Percentiles rank a stretch among this genome's conserved stretches.
phyloP scores from a whole-genome alignment of 305 asterid genomes.

The Andrographis paniculata region DNA sequence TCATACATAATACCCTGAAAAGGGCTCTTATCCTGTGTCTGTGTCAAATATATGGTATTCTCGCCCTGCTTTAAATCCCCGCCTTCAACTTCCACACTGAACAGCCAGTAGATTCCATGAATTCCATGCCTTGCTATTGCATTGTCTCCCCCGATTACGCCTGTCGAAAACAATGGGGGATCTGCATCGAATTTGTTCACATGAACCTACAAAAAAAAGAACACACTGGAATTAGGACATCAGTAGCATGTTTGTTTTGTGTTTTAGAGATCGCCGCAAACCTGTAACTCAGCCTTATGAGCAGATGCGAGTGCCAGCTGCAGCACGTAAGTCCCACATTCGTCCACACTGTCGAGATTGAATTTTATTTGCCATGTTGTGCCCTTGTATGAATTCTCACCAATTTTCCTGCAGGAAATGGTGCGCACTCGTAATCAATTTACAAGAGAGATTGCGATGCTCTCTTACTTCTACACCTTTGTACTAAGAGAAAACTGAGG shows the following conservation, averaged over 20 bases:
- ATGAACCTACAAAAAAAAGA: conserved; percentile 31
- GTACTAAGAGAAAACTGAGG: no score
- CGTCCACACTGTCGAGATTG: conserved; percentile 24
- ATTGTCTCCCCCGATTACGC: conserved; percentile 42
- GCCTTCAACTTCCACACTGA: conserved; percentile 26
- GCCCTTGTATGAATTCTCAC: conserved; percentile 36
- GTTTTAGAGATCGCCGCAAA: conserved; percentile 13
- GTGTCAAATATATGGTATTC: conserved; percentile 44
- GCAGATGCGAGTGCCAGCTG: conserved; percentile 66
- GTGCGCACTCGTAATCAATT: no score
- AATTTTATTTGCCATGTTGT: conserved; percentile 75
- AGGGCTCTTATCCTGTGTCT: conserved; percentile 31
- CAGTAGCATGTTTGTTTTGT: background rate
- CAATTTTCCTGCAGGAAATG: conserved; percentile 43
- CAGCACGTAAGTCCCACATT: conserved; percentile 36
- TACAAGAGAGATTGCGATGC: no score
- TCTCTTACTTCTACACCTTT: no score
- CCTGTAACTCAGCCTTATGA: conserved; percentile 39
- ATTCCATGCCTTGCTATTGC: conserved; percentile 70
- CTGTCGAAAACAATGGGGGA: conserved; percentile 37
- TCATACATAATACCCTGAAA: conserved; percentile 56
- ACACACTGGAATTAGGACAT: background rate
- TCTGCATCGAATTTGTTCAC: conserved; percentile 31
- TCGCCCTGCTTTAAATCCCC: conserved; percentile 25
- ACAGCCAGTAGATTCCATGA: conserved; percentile 47